A percentile compares a stretch with the other conserved stretches of the same genome.
phyloP scores from a whole-genome alignment of 2,329 filamentous ascomycete genomes.

The Xylariales sp. region DNA sequence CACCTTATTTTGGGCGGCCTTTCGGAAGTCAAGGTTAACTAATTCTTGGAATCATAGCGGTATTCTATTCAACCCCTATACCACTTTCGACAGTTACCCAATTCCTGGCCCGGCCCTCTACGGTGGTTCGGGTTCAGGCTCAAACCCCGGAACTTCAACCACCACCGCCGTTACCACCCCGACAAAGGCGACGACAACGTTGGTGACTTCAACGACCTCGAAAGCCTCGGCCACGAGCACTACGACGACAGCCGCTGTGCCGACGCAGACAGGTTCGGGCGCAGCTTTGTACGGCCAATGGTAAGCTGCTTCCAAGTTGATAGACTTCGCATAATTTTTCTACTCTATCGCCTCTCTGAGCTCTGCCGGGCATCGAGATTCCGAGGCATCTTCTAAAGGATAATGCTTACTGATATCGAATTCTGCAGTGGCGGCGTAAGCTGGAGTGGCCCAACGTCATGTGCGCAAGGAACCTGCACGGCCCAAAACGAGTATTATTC shows the following conservation, averaged over 20 bases:
- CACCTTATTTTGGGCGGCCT: not conserved
- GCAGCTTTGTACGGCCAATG: slow-evolving; percentile 29
- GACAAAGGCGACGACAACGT: slow-evolving; percentile 12
- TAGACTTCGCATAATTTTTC: not conserved
- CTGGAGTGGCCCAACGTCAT: slow-evolving; percentile 38
- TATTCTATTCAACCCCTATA: slow-evolving; percentile 67
- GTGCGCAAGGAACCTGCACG: slow-evolving; percentile 40
- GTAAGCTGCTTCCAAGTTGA: slow-evolving; percentile 13
- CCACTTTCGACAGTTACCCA: slow-evolving; percentile 36
- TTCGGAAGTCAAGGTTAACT: not conserved
- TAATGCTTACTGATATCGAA: slow-evolving; percentile 10
- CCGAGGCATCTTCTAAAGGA: not conserved
- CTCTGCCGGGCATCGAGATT: not conserved
- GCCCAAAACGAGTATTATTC: slow-evolving; percentile 39
- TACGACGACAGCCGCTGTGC: slow-evolving; percentile 16
- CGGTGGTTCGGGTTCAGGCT: slow-evolving; percentile 16
- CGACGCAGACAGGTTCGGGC: slow-evolving; percentile 9
- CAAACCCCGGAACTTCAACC: slow-evolving; percentile 18
- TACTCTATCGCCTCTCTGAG: not conserved
- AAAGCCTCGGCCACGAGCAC: slow-evolving; percentile 20
- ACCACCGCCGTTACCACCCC: slow-evolving; percentile 10
- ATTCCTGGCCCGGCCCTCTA: slow-evolving; percentile 43
- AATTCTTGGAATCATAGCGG: slow-evolving; percentile 47
- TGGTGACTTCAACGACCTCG: slow-evolving; percentile 15
- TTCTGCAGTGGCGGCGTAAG: slow-evolving; percentile 20